phyloP scores from a whole-genome alignment of 192 early-diverging fungal species.

The Podila epigama region DNA sequence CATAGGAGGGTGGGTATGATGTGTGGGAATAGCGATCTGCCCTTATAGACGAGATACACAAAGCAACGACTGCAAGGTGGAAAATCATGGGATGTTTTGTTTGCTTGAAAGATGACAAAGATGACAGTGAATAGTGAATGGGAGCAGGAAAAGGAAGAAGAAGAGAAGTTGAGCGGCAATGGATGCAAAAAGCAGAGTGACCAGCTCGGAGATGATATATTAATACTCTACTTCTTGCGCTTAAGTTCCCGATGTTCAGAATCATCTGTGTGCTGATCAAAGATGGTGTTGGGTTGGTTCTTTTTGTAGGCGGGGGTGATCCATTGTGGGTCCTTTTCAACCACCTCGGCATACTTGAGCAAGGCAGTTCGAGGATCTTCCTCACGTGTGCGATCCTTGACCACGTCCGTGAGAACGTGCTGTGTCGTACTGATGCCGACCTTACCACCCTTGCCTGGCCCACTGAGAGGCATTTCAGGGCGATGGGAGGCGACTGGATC shows the following conservation, averaged over 20 bases:
- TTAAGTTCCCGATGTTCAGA: slow-evolving; percentile 53
- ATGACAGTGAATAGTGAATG: background rate
- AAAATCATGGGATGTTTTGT: too few species aligned
- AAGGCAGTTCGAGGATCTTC: slow-evolving; percentile 95
- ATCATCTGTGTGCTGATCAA: slow-evolving; percentile 70
- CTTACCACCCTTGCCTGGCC: slow-evolving; percentile 85
- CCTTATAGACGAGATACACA: too few species aligned
- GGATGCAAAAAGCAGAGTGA: background rate
- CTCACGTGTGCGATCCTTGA: slow-evolving; percentile 77
- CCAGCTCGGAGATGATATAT: background rate
- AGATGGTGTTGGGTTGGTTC: slow-evolving; percentile 77
- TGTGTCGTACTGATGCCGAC: slow-evolving; percentile 86
- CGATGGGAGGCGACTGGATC: slow-evolving; percentile 76
- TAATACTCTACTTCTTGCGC: slow-evolving; percentile 49
- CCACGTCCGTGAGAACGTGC: slow-evolving; percentile 82
- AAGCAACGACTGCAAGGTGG: too few species aligned
- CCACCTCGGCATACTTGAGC: slow-evolving; percentile 82
- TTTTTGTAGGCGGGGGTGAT: slow-evolving; percentile 82
- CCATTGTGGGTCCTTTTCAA: slow-evolving; percentile 86
- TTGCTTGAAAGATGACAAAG: background rate
- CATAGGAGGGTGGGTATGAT: too few species aligned
- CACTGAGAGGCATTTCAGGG: slow-evolving; percentile 80
- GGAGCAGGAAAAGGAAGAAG: background rate
- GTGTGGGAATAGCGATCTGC: too few species aligned
- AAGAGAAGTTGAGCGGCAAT: background rate